Conservation (phyloP, 108 stramenopile genomes). For the Pseudonitzschia pungens region DNA sequence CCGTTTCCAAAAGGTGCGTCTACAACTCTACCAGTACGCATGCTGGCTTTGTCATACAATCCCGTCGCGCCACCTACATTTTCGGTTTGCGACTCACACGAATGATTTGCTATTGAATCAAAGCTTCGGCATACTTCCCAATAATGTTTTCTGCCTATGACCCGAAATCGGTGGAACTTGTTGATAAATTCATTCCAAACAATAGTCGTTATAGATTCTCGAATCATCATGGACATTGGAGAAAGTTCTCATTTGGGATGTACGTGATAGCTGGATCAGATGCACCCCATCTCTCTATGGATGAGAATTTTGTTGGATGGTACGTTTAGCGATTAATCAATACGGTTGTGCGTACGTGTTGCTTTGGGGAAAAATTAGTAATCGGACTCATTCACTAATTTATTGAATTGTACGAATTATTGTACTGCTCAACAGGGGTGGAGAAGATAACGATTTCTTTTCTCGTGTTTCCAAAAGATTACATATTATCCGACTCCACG, state of each 20-base stretch:
- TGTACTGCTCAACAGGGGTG: neutral
- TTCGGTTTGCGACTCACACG: neutral
- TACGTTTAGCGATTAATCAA: neutral
- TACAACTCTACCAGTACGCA: neutral
- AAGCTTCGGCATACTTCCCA: constrained; percentile 28
- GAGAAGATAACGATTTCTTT: constrained; percentile 32
- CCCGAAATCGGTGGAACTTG: constrained; percentile 29
- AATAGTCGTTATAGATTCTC: constrained; percentile 12
- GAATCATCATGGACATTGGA: constrained; percentile 29
- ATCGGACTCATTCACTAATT: neutral
- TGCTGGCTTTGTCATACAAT: neutral
- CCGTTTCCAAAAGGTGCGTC: constrained; percentile 16
- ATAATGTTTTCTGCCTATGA: constrained; percentile 37
- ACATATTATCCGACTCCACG: constrained; percentile 29
- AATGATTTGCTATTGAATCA: neutral
- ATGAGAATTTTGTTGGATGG: constrained; percentile 33
- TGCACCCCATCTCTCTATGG: constrained; percentile 11
- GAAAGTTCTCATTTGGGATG: constrained; percentile 31
- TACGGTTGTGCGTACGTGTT: neutral
- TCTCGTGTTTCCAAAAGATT: constrained; percentile 15
- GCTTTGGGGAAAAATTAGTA: neutral
- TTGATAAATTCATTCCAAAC: constrained; percentile 19
- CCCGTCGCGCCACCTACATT: neutral
- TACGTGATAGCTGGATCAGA: constrained; percentile 29
- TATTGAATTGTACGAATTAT: neutral